Evolutionary conservation across 2,329 filamentous ascomycete species (phyloP), one percentile per base, ranked within the genome.

Genomic region (Nothophoma quercina): DNA sequence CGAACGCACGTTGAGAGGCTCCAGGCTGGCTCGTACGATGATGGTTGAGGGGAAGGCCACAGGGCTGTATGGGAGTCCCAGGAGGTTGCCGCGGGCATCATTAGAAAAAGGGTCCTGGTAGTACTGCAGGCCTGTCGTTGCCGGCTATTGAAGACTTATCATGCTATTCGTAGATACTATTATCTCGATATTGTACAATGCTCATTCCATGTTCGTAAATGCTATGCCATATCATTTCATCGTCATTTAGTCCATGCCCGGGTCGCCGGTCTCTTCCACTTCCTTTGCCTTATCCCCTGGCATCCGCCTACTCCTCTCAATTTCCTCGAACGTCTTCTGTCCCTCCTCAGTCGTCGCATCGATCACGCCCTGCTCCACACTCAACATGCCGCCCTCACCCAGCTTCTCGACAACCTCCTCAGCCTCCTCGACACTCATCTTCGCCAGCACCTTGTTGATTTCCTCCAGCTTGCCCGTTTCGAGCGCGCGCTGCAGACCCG

Each of bases 281-380:
- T 83, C 81, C 51, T 68, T 8, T 13, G 47, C 55, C 32, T 83
- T 81, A 51, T 69, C 61, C 8, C 67, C 71, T 5, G 75, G 72
- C 63, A 77, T 71, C 53, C 68, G 68, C 13, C 69, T 64, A 51
- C 66, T 72, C 63, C 64, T 67, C 61, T 76, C 72, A 68, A 96
- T 83, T 60, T 92, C 85, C 77, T 89, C 88, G 64, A 93, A 81
- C 69, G 87, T 87, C 72, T 87, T 85, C 79, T 88, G 84, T 3
- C 93, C 93, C 71, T 95, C 88, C 69, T 92, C 88, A 2, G 93
- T 96, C 36, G 92, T 99, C 1, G 92, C 91, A 77, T 99, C 95
- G 63, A 99, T 96, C 43, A 99, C 91, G 41, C 96, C 88, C 69
- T 96, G 88, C 73, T 98, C 92, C 42, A 99, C 75, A 72, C 90